Conservation (phyloP, 352 stramenopile species). For the Phytophthora litchii region DNA sequence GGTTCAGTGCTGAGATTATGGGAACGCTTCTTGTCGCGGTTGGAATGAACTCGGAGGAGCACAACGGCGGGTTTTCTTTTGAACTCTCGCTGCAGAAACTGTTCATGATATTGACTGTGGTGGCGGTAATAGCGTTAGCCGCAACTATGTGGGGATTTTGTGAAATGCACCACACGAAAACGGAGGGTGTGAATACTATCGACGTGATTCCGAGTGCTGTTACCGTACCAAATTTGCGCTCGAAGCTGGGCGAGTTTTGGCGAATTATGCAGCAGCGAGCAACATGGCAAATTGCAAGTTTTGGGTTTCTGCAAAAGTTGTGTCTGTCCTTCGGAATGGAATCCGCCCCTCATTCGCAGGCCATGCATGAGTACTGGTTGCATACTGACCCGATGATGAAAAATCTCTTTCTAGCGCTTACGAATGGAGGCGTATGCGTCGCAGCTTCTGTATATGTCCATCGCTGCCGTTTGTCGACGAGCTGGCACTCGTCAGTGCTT, state of each 20-base stretch:
- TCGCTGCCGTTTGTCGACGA: slow-evolving; percentile 58
- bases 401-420: slow-evolving; percentile 63
- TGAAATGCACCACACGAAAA: slow-evolving; percentile 16
- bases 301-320: slow-evolving; percentile 69
- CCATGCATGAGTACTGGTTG: slow-evolving; percentile 67
- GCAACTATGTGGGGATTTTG: slow-evolving; percentile 48
- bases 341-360: slow-evolving; percentile 48
- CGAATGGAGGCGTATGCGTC: slow-evolving; percentile 55
- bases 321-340: slow-evolving; percentile 63
- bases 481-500: slow-evolving; percentile 64
- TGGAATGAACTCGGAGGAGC: slow-evolving; percentile 65
- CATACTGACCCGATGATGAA: slow-evolving; percentile 67
- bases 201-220: background rate
- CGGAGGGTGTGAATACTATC: background rate
- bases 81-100: slow-evolving; percentile 48
- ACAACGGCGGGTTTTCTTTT: slow-evolving; percentile 54
- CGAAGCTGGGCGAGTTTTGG: slow-evolving; percentile 55
- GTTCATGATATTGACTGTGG: slow-evolving; percentile 39
- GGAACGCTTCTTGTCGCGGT: slow-evolving; percentile 60
- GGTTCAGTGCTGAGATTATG: slow-evolving; percentile 59
- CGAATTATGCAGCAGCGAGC: slow-evolving; percentile 62
- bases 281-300: slow-evolving; percentile 76
- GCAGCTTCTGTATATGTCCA: slow-evolving; percentile 61
- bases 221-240: slow-evolving; percentile 16
- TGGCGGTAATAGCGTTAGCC: slow-evolving; percentile 40